phyloP scores from a whole-genome alignment of 352 stramenopile genomes.

The Pythium pyrilobum region DNA sequence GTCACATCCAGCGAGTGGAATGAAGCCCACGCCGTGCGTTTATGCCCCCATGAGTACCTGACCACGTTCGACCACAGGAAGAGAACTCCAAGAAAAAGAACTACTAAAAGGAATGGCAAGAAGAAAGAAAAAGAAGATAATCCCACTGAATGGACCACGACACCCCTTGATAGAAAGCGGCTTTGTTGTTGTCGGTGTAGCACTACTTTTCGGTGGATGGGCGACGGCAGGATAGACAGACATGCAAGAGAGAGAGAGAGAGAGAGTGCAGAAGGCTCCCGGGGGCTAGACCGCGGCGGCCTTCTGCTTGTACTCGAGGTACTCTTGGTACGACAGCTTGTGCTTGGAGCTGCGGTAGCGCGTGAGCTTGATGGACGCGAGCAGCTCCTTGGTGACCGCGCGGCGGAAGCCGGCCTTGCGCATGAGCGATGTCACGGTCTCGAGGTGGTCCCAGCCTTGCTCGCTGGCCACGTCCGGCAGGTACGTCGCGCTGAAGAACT shows the following conservation, averaged over 20 bases:
- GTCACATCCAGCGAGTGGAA: not conserved
- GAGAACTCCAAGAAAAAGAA: not conserved
- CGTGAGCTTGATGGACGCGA: slow-evolving; percentile 63
- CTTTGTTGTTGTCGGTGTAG: too few species aligned
- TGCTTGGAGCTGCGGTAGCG: slow-evolving; percentile 80
- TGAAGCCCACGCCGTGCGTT: not conserved
- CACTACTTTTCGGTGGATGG: too few species aligned
- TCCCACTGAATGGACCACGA: too few species aligned
- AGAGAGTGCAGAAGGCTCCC: not conserved
- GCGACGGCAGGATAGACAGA: not conserved
- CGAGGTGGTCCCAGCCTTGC: slow-evolving; percentile 63
- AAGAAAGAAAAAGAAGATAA: too few species aligned
- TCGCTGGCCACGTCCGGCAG: slow-evolving; percentile 72
- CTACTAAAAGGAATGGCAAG: not conserved
- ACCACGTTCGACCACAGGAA: not conserved
- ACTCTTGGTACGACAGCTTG: slow-evolving; percentile 78
- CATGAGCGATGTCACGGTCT: slow-evolving; percentile 76
- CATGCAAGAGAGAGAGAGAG: not conserved
- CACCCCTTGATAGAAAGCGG: too few species aligned
- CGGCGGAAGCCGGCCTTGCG: slow-evolving; percentile 69
- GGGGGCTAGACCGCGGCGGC: not conserved
- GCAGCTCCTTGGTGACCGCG: slow-evolving; percentile 45
- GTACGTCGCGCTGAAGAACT: slow-evolving; percentile 70
- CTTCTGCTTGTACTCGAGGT: slow-evolving; percentile 54
- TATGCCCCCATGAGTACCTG: not conserved